A percentile compares a stretch with the other conserved stretches of the same genome.
Conservation (phyloP, 106 monocot genomes). For the Dendrobium catenatum region DNA sequence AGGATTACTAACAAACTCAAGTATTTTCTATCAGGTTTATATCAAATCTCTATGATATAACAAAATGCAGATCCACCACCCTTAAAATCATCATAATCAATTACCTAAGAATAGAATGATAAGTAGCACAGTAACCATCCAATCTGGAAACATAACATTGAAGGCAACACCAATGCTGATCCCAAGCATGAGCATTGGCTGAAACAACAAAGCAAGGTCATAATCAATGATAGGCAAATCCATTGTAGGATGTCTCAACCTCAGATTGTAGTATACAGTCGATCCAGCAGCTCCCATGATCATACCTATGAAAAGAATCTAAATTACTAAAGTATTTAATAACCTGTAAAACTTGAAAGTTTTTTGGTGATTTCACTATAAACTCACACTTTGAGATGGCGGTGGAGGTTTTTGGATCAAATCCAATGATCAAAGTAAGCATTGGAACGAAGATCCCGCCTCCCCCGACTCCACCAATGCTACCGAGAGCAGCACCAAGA, state of each 20-base stretch:
- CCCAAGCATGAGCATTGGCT: slow-evolving; percentile 66
- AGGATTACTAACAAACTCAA: too few relatives aligned
- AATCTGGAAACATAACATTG: slow-evolving; percentile 54
- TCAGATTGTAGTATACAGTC: slow-evolving; percentile 35
- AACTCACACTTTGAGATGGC: slow-evolving; percentile 50
- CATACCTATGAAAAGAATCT: slow-evolving; percentile 26
- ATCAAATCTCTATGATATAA: background rate
- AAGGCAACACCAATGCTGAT: slow-evolving; percentile 66
- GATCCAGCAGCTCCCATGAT: slow-evolving; percentile 52
- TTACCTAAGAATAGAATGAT: slow-evolving; percentile 57
- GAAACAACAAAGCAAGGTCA: slow-evolving; percentile 53
- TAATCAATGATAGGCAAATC: slow-evolving; percentile 59
- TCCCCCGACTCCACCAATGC: slow-evolving; percentile 50
- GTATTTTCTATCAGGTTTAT: background rate
- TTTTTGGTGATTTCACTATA: background rate
- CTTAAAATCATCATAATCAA: background rate
- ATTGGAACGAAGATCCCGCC: slow-evolving; percentile 56
- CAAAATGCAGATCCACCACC: background rate
- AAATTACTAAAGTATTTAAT: background rate
- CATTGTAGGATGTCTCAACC: slow-evolving; percentile 34
- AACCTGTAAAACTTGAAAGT: too few relatives aligned
- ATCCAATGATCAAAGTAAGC: slow-evolving; percentile 50
- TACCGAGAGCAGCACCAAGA: slow-evolving; percentile 42
- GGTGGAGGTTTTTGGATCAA: slow-evolving; percentile 45
- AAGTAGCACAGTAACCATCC: slow-evolving; percentile 58